These are phyloP conservation scores for Davidsoniella australis DNA, from an alignment of 2,329 filamentous ascomycete genomes.

Conservation along the genomic window DNA sequence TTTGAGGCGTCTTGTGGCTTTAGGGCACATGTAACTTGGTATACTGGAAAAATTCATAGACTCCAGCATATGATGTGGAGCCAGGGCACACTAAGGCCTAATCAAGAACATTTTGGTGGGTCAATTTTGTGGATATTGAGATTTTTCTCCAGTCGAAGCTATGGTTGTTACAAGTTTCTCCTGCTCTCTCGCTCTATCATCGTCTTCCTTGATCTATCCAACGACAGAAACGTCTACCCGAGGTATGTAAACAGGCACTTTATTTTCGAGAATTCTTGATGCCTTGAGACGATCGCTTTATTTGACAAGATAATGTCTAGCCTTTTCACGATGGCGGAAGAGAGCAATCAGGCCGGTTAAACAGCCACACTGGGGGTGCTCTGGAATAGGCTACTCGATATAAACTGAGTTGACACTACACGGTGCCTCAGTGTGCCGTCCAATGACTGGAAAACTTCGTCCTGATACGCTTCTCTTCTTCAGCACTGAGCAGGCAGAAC, in stretches of 20 bases:
- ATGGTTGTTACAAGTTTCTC: slow-evolving; percentile 1
- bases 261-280: slow-evolving; percentile 10
- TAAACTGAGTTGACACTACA: too few species aligned
- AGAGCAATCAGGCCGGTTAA: slow-evolving; percentile 38
- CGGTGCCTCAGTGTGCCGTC: not conserved
- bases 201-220: slow-evolving; percentile 6
- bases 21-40: slow-evolving; percentile 2
- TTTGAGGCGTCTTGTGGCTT: slow-evolving; percentile 7
- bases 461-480: slow-evolving; percentile 46
- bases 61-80: not conserved
- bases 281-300: slow-evolving; percentile 12
- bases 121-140: slow-evolving; percentile 8
- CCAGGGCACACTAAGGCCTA: slow-evolving; percentile 21
- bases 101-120: slow-evolving; percentile 3
- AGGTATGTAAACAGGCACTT: slow-evolving; percentile 9
- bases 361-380: slow-evolving; percentile 12
- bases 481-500: slow-evolving; percentile 53
- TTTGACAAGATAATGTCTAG: slow-evolving; percentile 16
- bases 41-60: too few species aligned
- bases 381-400: too few species aligned
- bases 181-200: slow-evolving; percentile 11
- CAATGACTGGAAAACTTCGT: not conserved
- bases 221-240: slow-evolving; percentile 10
- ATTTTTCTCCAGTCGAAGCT: slow-evolving; percentile 2
- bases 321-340: slow-evolving; percentile 37